Evolutionary conservation across 768 basidiomycete genomes (phyloP).

Genomic region (Psilocybe azurescens): DNA sequence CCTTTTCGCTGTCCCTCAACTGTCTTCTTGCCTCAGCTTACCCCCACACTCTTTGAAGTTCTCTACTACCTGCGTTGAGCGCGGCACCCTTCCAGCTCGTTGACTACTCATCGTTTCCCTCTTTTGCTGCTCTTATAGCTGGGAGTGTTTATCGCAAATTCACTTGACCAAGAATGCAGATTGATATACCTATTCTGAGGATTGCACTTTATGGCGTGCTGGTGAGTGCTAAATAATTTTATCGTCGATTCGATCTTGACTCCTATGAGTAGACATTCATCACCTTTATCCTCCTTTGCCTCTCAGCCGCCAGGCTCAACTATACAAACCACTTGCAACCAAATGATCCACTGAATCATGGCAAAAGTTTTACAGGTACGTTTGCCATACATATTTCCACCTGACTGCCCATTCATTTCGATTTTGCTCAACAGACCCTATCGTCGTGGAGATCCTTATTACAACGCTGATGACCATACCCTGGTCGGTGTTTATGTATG

Average conservation of each 20-base stretch:
- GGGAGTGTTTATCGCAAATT: background rate
- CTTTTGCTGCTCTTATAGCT: background rate
- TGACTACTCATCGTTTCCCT: background rate
- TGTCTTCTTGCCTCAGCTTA: no score
- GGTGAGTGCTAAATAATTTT: slow-evolving; percentile 21
- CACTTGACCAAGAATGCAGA: slow-evolving; percentile 20
- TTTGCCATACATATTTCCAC: background rate
- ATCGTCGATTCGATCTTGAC: background rate
- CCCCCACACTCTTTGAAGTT: slow-evolving; percentile 1
- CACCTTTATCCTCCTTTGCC: slow-evolving; percentile 57
- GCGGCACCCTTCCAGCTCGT: background rate
- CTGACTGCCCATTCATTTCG: background rate
- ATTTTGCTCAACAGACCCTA: slow-evolving; percentile 54
- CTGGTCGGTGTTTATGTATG: slow-evolving; percentile 71
- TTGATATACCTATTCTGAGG: slow-evolving; percentile 34
- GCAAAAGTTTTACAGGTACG: slow-evolving; percentile 63
- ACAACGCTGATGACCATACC: slow-evolving; percentile 65
- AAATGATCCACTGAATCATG: slow-evolving; percentile 61
- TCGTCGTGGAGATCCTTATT: slow-evolving; percentile 70
- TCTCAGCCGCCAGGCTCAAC: slow-evolving; percentile 64
- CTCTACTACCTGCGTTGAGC: slow-evolving; percentile 8
- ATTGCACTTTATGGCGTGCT: slow-evolving; percentile 33
- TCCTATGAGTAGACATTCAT: slow-evolving; percentile 46
- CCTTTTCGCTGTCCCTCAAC: background rate
- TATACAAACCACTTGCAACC: slow-evolving; percentile 64